These are phyloP conservation scores for Torulaspora indica DNA, from an alignment of 805 yeast species.

Conservation along the genomic window DNA sequence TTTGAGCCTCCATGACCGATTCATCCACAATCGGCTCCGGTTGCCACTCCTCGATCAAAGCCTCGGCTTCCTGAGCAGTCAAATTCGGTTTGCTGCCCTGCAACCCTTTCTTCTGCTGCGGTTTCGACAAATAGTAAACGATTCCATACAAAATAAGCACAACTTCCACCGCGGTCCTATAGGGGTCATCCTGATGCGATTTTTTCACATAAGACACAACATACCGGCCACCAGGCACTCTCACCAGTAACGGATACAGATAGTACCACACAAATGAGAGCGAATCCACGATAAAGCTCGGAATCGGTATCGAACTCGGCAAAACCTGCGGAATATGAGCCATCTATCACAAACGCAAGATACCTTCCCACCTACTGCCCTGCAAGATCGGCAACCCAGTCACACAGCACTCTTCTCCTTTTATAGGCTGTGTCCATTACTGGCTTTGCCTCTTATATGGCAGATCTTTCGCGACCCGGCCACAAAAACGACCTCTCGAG, in stretches of 20 bases:
- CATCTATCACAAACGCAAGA: slow-evolving; percentile 11
- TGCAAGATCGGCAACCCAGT: neutral
- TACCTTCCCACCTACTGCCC: neutral
- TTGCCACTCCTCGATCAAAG: slow-evolving; percentile 82
- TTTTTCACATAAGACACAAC: slow-evolving; percentile 68
- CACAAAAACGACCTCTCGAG: slow-evolving; percentile 1
- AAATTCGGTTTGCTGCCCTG: slow-evolving; percentile 65
- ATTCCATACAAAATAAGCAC: slow-evolving; percentile 75
- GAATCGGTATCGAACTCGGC: slow-evolving; percentile 32
- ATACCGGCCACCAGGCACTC: slow-evolving; percentile 31
- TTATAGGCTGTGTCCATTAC: neutral
- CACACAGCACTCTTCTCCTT: neutral
- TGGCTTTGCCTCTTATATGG: neutral
- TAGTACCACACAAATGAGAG: slow-evolving; percentile 28
- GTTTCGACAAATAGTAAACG: slow-evolving; percentile 64
- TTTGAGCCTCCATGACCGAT: slow-evolving; percentile 34
- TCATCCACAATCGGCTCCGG: slow-evolving; percentile 77
- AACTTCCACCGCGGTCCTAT: slow-evolving; percentile 78
- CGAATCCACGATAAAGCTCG: slow-evolving; percentile 22
- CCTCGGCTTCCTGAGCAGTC: slow-evolving; percentile 64
- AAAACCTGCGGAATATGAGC: slow-evolving; percentile 24
- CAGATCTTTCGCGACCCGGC: neutral
- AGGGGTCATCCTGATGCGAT: slow-evolving; percentile 90
- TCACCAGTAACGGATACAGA: slow-evolving; percentile 13
- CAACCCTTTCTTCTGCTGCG: slow-evolving; percentile 72